Base-by-base conservation (phyloP, 2,329 filamentous ascomycete genomes). In the Cercospora janseana region DNA sequence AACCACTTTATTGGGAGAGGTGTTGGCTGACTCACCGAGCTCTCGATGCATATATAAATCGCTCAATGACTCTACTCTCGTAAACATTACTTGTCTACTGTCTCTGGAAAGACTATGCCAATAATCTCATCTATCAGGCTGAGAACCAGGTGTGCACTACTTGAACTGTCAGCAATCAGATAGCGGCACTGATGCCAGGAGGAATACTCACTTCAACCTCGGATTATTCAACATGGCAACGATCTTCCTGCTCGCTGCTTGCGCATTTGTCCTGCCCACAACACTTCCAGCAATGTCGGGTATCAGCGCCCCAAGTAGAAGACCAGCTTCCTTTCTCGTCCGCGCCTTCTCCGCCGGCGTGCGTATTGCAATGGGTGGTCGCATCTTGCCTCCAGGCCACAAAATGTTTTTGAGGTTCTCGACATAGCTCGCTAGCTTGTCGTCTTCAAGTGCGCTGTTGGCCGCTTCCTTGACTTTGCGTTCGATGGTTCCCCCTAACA, bases 401-500 rank as follows among this genome's bases (percentile, higher is more conserved):
- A 97, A 81, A 7, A 73, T 82, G 46, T 87, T 84, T 58, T 81
- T 85, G n/a, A 92, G 69, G 49, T 88, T 72, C 18, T 79, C 76
- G 26, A 97, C 76, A 65, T 93, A 95, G 49, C 79, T 81, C 32
- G 92, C 74, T 7, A 97, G 72, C 3, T 83, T 83, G 15, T 93
- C 87, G 58, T 96, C 91, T 51, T 88, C 82, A 0, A 88, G 73
- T 1, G 94, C 73, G 34, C 79, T 75, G 58, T 83, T 85, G 32
- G 90, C 85, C 46, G 84, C 87, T 52, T 98, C 93, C 15, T 93
- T 84, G 23, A 97, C 87, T 69, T 95, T 96, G 52, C 91, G 85
- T 72, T 98, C 93, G 56, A 98, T 94, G 0, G 93, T 97, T 16
- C 93, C 92, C 10, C 93, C 93, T 1, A 98, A 82, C 4, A 98